Conservation (phyloP, 2,329 filamentous ascomycete species). For the Nemania sp. region DNA sequence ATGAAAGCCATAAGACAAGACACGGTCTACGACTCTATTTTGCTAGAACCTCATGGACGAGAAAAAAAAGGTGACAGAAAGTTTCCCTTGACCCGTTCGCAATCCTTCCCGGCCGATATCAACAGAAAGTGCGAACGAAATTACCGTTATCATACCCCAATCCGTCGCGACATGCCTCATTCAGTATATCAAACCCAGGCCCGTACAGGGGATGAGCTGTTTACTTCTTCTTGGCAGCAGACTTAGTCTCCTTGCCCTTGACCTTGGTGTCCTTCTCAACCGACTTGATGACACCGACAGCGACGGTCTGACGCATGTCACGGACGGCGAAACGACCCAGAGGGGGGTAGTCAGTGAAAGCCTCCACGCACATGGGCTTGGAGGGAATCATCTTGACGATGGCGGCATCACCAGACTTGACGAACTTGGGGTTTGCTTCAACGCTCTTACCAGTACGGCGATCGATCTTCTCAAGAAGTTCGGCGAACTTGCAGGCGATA, state of each 20-base stretch:
- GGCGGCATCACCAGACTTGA: slow-evolving; percentile 99
- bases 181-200: slow-evolving; percentile 23
- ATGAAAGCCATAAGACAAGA: background rate
- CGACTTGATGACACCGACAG: slow-evolving; percentile 93
- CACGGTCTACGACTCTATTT: slow-evolving; percentile 32
- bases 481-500: slow-evolving; percentile 99
- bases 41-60: slow-evolving; percentile 31
- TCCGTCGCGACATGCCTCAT: slow-evolving; percentile 32
- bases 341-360: slow-evolving; percentile 99
- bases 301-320: slow-evolving; percentile 93
- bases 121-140: slow-evolving; percentile 32
- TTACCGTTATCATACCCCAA: slow-evolving; percentile 35
- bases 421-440: slow-evolving; percentile 94
- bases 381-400: slow-evolving; percentile 99
- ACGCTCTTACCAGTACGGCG: slow-evolving; percentile 99
- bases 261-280: slow-evolving; percentile 65
- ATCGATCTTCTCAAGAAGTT: slow-evolving; percentile 99
- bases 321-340: slow-evolving; percentile 99
- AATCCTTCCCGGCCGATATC: slow-evolving; percentile 29
- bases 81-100: slow-evolving; percentile 24
- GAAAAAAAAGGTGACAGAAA: slow-evolving; percentile 22
- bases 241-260: slow-evolving; percentile 70
- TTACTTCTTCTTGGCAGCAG: slow-evolving; percentile 76
- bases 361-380: slow-evolving; percentile 99
- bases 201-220: slow-evolving; percentile 28